These are phyloP conservation scores for Citrus hindsii DNA, from an alignment of 345 rosid species.

Conservation along the genomic window DNA sequence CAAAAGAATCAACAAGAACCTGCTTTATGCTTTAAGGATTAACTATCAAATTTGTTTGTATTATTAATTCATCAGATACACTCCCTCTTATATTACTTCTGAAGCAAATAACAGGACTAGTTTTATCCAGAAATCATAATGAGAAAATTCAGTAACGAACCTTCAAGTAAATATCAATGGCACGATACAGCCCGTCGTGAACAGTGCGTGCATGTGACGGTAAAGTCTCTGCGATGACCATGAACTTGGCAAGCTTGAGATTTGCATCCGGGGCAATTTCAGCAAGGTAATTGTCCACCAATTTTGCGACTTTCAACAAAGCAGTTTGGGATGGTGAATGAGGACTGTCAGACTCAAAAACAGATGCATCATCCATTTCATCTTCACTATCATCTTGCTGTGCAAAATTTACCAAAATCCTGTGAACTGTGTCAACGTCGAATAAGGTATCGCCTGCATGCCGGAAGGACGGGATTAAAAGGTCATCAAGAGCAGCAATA, in stretches of 20 bases:
- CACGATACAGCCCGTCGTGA: conserved; percentile 89
- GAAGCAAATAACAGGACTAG: not conserved
- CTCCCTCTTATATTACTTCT: not conserved
- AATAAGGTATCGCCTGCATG: conserved; percentile 85
- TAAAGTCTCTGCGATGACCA: conserved; percentile 82
- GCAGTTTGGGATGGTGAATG: conserved; percentile 81
- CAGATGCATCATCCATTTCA: conserved; percentile 75
- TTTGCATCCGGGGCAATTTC: conserved; percentile 96
- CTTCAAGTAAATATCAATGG: conserved; percentile 87
- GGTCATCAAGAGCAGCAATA: conserved; percentile 84
- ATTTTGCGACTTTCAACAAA: conserved; percentile 75
- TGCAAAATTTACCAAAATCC: conserved; percentile 87
- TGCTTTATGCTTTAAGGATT: not conserved
- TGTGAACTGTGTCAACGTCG: conserved; percentile 89
- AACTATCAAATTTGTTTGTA: not conserved
- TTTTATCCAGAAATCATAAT: not conserved
- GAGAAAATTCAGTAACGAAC: conserved; percentile 31
- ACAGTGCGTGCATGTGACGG: conserved; percentile 84
- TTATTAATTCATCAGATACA: not conserved
- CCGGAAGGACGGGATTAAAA: conserved; percentile 85
- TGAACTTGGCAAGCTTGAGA: conserved; percentile 83
- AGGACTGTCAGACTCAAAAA: conserved; percentile 77
- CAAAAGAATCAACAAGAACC: not conserved
- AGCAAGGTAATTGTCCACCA: conserved; percentile 88
- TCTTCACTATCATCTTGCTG: conserved; percentile 94